A percentile compares a stretch with the other conserved stretches of the same genome.
Evolutionary conservation across 2,329 filamentous ascomycete genomes (phyloP).

Genomic region (Beauveria bassiana): DNA sequence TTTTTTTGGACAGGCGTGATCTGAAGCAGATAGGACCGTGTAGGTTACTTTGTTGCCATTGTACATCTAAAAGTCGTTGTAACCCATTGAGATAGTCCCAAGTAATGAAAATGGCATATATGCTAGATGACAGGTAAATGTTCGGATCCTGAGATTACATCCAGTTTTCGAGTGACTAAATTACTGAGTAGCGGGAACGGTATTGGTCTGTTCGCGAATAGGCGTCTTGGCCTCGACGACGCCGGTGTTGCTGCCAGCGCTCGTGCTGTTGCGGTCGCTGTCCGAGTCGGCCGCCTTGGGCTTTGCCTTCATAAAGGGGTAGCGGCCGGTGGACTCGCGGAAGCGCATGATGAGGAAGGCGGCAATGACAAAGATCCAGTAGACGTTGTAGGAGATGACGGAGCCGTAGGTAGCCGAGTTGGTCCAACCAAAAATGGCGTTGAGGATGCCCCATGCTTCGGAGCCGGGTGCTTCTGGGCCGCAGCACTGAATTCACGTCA

Average conservation of each 20-base stretch:
- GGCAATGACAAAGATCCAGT: slow-evolving; percentile 73
- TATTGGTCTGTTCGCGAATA: slow-evolving; percentile 17
- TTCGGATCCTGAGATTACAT: too few relatives aligned
- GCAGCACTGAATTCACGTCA: slow-evolving; percentile 53
- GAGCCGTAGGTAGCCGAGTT: slow-evolving; percentile 86
- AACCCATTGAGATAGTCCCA: background rate
- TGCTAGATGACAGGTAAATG: background rate
- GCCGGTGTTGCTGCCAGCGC: slow-evolving; percentile 20
- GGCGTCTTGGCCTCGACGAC: slow-evolving; percentile 18
- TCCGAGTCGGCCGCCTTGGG: slow-evolving; percentile 11
- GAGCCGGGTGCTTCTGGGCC: slow-evolving; percentile 65
- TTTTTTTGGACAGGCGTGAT: too few relatives aligned
- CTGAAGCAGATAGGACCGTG: too few relatives aligned
- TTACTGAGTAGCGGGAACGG: background rate
- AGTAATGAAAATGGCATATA: background rate
- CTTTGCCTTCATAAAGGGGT: slow-evolving; percentile 36
- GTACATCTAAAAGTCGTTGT: background rate
- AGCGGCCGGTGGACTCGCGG: slow-evolving; percentile 50
- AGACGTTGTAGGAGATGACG: slow-evolving; percentile 79
- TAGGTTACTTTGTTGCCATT: too few relatives aligned
- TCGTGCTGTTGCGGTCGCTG: slow-evolving; percentile 15
- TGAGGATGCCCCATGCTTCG: slow-evolving; percentile 81
- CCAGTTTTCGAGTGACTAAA: background rate
- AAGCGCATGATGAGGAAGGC: slow-evolving; percentile 59
- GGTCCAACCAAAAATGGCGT: slow-evolving; percentile 77